Evolutionary conservation across 768 basidiomycete species (phyloP), one percentile per base, ranked within the genome.

Genomic region (Agrocybe praecox): DNA sequence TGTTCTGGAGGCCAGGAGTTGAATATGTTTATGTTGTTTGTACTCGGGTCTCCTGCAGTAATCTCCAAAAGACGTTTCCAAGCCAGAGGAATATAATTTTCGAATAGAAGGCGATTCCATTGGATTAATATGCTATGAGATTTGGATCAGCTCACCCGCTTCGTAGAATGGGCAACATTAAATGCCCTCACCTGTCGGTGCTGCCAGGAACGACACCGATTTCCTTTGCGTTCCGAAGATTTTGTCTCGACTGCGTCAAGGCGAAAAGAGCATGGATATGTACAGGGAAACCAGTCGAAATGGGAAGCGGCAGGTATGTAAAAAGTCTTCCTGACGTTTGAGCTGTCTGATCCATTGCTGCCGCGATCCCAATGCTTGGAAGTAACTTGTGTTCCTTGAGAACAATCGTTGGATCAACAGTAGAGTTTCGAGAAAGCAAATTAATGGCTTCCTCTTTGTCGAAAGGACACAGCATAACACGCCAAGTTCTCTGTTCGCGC

Each of bases 211-310:
- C 72, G 12, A 76, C 62, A 3, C 76, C 76, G 6, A 62, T 70
- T 53, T 81, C 80, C 8, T 68, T 68, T 8, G 65, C 56, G 50
- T 82, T 82, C 15, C 74, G 67, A 17, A 83, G 65, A 45, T 78
- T 72, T 51, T 82, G 79, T 14, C 83, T 64, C 0, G 74, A 76
- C 8, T 71, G 68, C 0, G 79, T 78, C 14, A 84, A 63, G 0
- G 81, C 78, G 55, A 84, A 81, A 2, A 78, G 55, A 0, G 70
- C 78, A 57, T 84, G 80, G 2, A 82, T 56, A 55, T 83, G 81
- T 6, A 71, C 68, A 0, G 76, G 75, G 51, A 81, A 81, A 6
- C 72, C 70, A 0, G 82, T 82, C 1, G 60, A 56, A 21, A 83
- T 65, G 0, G 83, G 82, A 0, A 84, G 66, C 0, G 81, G 81